These are phyloP conservation scores for Annona squamosa DNA, from an alignment of 164 flowering plant species.

Conservation along the genomic window DNA sequence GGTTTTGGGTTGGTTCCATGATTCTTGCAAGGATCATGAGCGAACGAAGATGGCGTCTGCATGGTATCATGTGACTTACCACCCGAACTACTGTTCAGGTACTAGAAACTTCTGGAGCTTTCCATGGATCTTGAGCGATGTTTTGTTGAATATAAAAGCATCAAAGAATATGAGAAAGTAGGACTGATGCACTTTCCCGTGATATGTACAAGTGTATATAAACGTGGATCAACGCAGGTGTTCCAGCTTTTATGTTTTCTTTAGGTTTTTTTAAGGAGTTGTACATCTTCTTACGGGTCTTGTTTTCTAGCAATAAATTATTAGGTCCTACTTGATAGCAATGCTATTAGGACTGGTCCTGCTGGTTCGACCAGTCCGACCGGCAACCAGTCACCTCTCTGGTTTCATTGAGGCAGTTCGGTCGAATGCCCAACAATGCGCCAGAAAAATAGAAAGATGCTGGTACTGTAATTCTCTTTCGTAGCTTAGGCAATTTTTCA, in stretches of 20 bases:
- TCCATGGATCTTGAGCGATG: constrained; percentile 79
- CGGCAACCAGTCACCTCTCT: too few relatives aligned
- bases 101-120: constrained; percentile 54
- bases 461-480: too few relatives aligned
- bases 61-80: constrained; percentile 89
- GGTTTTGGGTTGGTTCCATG: constrained; percentile 63
- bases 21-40: constrained; percentile 38
- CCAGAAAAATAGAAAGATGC: too few relatives aligned
- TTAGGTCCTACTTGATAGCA: too few relatives aligned
- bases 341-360: too few relatives aligned
- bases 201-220: neutral
- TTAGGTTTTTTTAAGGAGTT: neutral
- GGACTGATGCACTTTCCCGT: neutral
- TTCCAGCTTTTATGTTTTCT: neutral
- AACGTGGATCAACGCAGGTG: neutral
- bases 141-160: constrained; percentile 55
- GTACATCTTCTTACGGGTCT: neutral
- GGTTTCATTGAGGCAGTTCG: too few relatives aligned
- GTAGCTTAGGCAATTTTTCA: too few relatives aligned
- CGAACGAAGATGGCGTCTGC: constrained; percentile 66
- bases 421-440: too few relatives aligned
- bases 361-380: too few relatives aligned
- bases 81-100: constrained; percentile 32
- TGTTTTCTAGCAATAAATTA: neutral
- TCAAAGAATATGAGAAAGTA: constrained; percentile 8